Base-by-base conservation (phyloP, 2,329 filamentous ascomycete species). In the Xylaria sp. region DNA sequence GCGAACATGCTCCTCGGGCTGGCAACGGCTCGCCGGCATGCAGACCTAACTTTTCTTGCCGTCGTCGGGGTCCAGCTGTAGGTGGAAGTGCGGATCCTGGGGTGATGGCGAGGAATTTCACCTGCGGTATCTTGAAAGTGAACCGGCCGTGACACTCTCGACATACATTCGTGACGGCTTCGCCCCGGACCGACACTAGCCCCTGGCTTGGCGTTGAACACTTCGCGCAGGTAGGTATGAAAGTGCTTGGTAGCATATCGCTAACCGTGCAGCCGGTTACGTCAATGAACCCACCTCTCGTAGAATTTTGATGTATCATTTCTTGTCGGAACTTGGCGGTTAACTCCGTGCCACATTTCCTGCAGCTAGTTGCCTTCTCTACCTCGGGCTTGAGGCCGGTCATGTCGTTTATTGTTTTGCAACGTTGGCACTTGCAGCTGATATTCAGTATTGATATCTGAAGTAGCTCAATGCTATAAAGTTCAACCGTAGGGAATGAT, bases 131-230 rank as follows among this genome's bases (percentile, higher is more conserved):
- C 77, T 89, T 90, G 80, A 96, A 93, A 17, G 88, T 91, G 86
- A 96, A 94, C 77, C 90, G 91, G 62, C 85, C 84, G 82, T 96
- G 93, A 78, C 93, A 97, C 74, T 91, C 87, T 58, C 93, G 88
- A 80, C 93, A 97, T 44, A 93, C 86, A 67, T 93, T 92, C 75
- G 89, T 90, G 26, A 88, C 87, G 20, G 88, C 88, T 68, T 95
- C 92, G 54, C 92, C 92, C 31, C 91, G 86, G 6, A 95, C 91
- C 4, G 92, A 89, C 17, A 90, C 85, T 40, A 96, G 85, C 0
- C 92, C 92, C 4, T 87, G 86, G 70, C 89, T 88, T 1, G 88
- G 75, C 0, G 89, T 92, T 36, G 93, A 96, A 80, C 93, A 97
- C 75, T 87, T 85, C 1, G 87, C 86, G 78, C 93, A 97, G 0